Evolutionary conservation across 305 asterid genomes (phyloP).

Genomic region (Solanum aculeatissimum): DNA sequence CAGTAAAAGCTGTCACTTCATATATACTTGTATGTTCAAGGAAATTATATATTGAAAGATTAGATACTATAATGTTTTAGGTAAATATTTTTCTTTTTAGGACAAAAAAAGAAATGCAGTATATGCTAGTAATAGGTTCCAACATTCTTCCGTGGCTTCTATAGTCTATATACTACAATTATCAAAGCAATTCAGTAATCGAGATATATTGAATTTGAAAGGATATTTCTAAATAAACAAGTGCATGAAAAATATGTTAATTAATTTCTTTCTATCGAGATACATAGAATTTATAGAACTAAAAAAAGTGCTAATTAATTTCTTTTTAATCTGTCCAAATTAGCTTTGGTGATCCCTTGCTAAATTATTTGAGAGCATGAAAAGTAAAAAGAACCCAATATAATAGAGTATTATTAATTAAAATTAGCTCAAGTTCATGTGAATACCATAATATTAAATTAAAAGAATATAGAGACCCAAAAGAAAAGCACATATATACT

Average conservation of each 20-base stretch:
- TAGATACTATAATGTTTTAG: not conserved
- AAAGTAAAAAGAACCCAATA: not conserved
- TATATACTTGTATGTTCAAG: not conserved
- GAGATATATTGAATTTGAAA: not conserved
- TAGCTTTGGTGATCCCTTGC: not conserved
- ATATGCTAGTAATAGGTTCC: not conserved
- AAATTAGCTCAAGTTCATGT: not conserved
- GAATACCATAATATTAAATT: not conserved
- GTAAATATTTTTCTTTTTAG: not conserved
- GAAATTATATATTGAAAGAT: not conserved
- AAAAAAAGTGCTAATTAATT: not conserved
- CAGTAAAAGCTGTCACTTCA: not conserved
- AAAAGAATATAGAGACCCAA: not conserved
- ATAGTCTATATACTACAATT: not conserved
- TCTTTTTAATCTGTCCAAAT: not conserved
- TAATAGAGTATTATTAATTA: not conserved
- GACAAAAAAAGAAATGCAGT: not conserved
- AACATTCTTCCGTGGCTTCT: constrained; percentile 4
- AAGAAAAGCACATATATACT: not conserved
- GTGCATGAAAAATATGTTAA: no score
- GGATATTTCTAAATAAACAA: not conserved
- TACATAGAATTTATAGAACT: no score
- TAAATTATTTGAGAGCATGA: not conserved
- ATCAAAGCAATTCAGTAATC: not conserved
- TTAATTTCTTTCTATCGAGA: not conserved